Evolutionary conservation across 495 filamentous ascomycete genomes (phyloP).

Genomic region (Articulospora tetracladia): DNA sequence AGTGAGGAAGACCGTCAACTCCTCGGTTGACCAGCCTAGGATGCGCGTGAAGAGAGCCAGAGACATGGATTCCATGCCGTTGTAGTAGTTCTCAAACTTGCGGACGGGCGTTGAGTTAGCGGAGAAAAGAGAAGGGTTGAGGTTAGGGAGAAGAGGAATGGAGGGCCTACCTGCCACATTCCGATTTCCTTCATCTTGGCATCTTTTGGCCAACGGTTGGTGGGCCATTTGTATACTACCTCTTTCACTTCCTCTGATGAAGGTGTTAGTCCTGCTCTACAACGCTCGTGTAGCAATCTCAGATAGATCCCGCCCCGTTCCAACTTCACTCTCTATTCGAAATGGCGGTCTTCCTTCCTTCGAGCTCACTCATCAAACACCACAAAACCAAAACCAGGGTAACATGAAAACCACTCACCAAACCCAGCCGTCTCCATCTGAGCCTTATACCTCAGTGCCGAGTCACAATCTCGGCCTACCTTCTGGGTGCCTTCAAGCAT

Average conservation of each 20-base stretch:
- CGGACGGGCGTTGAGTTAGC: conserved; percentile 32
- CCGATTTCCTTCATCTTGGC: conserved; percentile 36
- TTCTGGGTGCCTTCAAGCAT: conserved; percentile 15
- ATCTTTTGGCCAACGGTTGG: conserved; percentile 36
- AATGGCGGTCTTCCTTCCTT: neutral
- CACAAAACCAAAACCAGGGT: conserved; percentile 39
- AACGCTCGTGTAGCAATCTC: conserved; percentile 46
- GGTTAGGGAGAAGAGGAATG: neutral
- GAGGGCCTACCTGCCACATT: conserved; percentile 19
- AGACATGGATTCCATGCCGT: conserved; percentile 39
- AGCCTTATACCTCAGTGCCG: neutral
- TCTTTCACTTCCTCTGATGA: conserved; percentile 35
- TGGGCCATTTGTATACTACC: conserved; percentile 34
- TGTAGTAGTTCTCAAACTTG: conserved; percentile 31
- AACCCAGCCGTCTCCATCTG: conserved; percentile 40
- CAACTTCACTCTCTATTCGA: conserved; percentile 33
- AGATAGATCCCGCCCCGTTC: no score
- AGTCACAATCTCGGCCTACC: neutral
- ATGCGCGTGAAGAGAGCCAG: conserved; percentile 47
- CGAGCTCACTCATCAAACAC: neutral
- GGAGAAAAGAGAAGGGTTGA: neutral
- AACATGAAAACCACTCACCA: conserved; percentile 30
- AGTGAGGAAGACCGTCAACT: conserved; percentile 49
- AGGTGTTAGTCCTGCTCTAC: conserved; percentile 2
- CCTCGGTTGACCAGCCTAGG: conserved; percentile 44